A percentile compares a stretch with the other conserved stretches of the same genome.
Conservation (phyloP, 805 yeast species). For the Yamadazyma philogaea region DNA sequence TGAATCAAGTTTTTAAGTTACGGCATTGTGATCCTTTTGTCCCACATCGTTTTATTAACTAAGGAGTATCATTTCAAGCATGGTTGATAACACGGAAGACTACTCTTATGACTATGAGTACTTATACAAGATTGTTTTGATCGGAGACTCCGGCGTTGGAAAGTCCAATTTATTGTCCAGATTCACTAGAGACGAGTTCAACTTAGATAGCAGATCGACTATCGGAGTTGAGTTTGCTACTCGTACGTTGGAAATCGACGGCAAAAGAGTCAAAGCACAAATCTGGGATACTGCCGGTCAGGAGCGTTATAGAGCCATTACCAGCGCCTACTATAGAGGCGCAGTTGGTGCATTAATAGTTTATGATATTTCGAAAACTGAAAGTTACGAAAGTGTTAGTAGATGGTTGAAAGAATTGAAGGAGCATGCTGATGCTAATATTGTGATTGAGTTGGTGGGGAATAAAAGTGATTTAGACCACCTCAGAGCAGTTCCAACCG, state of each 20-base stretch:
- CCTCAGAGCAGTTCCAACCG: constrained; percentile 94
- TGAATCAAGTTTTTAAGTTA: not conserved
- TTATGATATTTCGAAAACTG: constrained; percentile 90
- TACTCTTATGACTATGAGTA: constrained; percentile 76
- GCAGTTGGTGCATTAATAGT: constrained; percentile 97
- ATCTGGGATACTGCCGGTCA: constrained; percentile 99
- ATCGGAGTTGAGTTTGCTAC: constrained; percentile 99
- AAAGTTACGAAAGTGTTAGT: constrained; percentile 77
- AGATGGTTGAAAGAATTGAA: constrained; percentile 89
- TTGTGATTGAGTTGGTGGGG: constrained; percentile 90
- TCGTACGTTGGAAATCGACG: constrained; percentile 84
- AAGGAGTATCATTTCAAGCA: constrained; percentile 8
- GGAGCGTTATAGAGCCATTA: constrained; percentile 96
- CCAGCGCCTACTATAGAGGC: constrained; percentile 95
- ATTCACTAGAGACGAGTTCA: constrained; percentile 93
- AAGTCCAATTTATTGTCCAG: constrained; percentile 90
- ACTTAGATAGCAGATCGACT: constrained; percentile 88
- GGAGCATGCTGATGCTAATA: constrained; percentile 91
- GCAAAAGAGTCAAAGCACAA: constrained; percentile 82
- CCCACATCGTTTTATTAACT: not conserved
- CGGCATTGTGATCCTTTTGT: not conserved
- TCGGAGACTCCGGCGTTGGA: constrained; percentile 97
- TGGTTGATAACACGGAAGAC: constrained; percentile 44
- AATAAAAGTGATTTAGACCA: constrained; percentile 90
- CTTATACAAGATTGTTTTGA: constrained; percentile 89